Base-by-base conservation (phyloP, 1,284 basidiomycete genomes). In the Cryptococcus sp. region DNA sequence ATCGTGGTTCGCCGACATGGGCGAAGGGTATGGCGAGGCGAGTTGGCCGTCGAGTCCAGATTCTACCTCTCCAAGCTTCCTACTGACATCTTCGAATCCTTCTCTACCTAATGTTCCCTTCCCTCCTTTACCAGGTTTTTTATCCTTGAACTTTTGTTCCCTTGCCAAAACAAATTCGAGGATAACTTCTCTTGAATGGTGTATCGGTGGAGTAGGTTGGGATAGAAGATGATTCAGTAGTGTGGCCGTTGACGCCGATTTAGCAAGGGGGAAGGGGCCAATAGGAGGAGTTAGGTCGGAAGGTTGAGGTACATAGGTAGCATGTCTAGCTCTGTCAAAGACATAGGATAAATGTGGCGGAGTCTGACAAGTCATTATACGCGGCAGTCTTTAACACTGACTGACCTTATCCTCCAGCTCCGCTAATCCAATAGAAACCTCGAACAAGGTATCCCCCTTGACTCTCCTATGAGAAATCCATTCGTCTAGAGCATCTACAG, bases 141-240 rank as follows among this genome's bases (percentile, higher is more conserved):
- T 71, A 23, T 71, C 71, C 11, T 60, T 60, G n/a, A 67, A 45
- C 52, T 72, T 70, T 3, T 55, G 46, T 56, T 77, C 76, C 8
- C 73, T 55, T 3, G 61, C 62, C 5, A 73, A 61, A 0, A 70
- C 67, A 56, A 71, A 77, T 52, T 77, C 76, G 15, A 75, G 64
- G n/a, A 77, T 67, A 55, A 74, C 68, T 58, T 77, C 70, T 6
- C 74, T 64, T 4, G 72, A 71, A 34, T 71, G 67, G 44, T 70
- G 67, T 11, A 77, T 57, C 13, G 68, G 60, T 3, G 73, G 71
- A 1, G 62, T 52, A 0, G 73, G 71, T 11, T 65, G 55, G 0
- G 67, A 68, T 3, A 70, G 48, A 41, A 75, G 64, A 47, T 71
- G 70, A 37, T 61, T 56, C 3, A 75, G 58, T 34, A 73, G 62